These are phyloP conservation scores for Phytopythium sindhum DNA, from an alignment of 352 stramenopile species.

Conservation along the genomic window DNA sequence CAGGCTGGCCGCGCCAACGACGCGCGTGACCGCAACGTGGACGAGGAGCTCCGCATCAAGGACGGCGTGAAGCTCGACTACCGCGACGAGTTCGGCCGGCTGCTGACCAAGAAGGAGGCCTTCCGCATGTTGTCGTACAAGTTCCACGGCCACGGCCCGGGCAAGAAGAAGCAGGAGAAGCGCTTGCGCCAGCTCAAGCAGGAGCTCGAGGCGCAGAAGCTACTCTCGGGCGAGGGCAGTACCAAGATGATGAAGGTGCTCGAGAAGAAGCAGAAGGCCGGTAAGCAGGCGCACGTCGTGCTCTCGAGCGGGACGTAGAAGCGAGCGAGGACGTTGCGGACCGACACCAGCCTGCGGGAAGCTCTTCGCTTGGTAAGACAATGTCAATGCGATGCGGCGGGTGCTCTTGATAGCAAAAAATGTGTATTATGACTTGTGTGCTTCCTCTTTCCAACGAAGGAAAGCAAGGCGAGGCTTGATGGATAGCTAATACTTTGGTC, in stretches of 20 bases:
- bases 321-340: neutral
- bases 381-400: neutral
- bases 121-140: slow-evolving; percentile 98
- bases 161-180: slow-evolving; percentile 98
- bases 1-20: slow-evolving; percentile 94
- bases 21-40: slow-evolving; percentile 89
- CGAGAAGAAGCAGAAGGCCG: slow-evolving; percentile 79
- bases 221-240: slow-evolving; percentile 68
- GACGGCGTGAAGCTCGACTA: slow-evolving; percentile 95
- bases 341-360: neutral
- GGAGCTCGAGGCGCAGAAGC: slow-evolving; percentile 71
- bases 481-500: neutral
- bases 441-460: neutral
- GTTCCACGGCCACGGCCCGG: slow-evolving; percentile 97
- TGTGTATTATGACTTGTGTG: neutral
- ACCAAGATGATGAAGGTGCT: slow-evolving; percentile 85
- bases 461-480: neutral
- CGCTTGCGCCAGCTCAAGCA: slow-evolving; percentile 85
- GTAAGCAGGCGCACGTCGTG: slow-evolving; percentile 82
- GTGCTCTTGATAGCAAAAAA: neutral
- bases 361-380: neutral
- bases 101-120: slow-evolving; percentile 97
- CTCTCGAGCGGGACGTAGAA: slow-evolving; percentile 60
- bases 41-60: slow-evolving; percentile 83
- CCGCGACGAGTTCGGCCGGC: slow-evolving; percentile 94